Evolutionary conservation across 768 basidiomycete genomes (phyloP), one percentile per base, ranked within the genome.

Genomic region (Coprinopsis marcescibilis): DNA sequence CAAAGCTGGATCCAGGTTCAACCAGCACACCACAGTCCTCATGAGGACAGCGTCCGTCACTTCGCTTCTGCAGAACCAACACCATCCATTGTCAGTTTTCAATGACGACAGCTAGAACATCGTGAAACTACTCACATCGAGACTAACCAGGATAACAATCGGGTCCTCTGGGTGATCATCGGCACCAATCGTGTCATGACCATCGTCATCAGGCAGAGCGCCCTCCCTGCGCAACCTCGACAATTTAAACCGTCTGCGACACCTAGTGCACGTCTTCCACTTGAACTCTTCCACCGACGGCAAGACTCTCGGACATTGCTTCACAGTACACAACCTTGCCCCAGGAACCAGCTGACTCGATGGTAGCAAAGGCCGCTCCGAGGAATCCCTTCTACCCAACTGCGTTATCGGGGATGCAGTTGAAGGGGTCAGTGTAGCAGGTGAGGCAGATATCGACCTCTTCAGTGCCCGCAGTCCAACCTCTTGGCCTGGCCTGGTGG

Each of bases 251-350:
- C 60, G 60, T 13, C 56, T 45, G n/a, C 66, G 65, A 51, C 73
- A 75, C 1, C 53, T 34, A n/a, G 52, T 44, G 34, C 76, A 78
- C 42, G 61, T 60, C 45, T 69, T 67, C 63, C 63, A 69, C 2
- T 37, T 57, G 53, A 76, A 75, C 47, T 72, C 66, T 13, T 54
- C 54, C 1, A 42, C 41, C 2, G 64, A 57, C 0, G 73, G 71
- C 0, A 76, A 57, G 6, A 68, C 60, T 26, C 55, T 60, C 1
- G 55, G 57, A 44, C 76, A 77, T 20, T 51, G 44, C 29, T 42
- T 55, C 3, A 59, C 55, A 0, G 56, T 51, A 46, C 76, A 77
- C 0, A 69, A 49, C 13, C 73, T 64, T 27, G 72, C 71, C 2
- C 61, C 61, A 5, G 60, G 46, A 15, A 65, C 57, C 14, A 60